Evolutionary conservation across 768 basidiomycete species (phyloP), one percentile per base, ranked within the genome.

Genomic region (Leccinum rimulosum): DNA sequence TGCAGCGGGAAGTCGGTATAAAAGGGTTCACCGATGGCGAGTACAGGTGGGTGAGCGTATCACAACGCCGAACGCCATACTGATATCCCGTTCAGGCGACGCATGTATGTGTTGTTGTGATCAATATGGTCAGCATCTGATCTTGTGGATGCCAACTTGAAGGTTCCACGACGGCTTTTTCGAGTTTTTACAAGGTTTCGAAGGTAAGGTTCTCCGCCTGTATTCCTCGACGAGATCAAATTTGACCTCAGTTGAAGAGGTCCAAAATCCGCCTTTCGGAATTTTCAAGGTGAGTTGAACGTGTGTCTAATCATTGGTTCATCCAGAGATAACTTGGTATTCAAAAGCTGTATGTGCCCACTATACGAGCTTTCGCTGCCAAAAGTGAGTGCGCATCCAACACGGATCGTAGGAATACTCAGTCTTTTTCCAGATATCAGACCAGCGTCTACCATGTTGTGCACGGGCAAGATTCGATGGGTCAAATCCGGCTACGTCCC

Each of bases 11-110:
- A 49, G 72, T 68, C 6, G 79, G 79, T 12, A 76, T 80, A 43
- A 77, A 75, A 65, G 56, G 70, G 22, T 68, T 80, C 45, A 79
- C 79, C 0, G 77, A 79, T 60, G 79, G 79, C 27, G 79, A 80
- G 66, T 71, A 70, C 52, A 70, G 68, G 69, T 64, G 12, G 2
- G 75, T 73, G 64, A 68, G 61, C 53, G 62, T 67, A 56, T 65
- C 27, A 12, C 4, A 43, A 11, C 27, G 14, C 27, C 3, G n/a
- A 30, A 38, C 14, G 17, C 14, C 12, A 48, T 48, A 12, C 25
- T 48, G 47, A 48, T 27, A 48, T 27, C 3, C 14, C 3, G 19
- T 27, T 15, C 47, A 48, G 47, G 25, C 47, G 47, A 48, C 25
- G 25, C 25, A 48, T 27, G 47, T 48, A 27, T 15, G 22, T 48